Conservation (phyloP, 495 filamentous ascomycete species). For the Umbilicaria muhlenbergii region DNA sequence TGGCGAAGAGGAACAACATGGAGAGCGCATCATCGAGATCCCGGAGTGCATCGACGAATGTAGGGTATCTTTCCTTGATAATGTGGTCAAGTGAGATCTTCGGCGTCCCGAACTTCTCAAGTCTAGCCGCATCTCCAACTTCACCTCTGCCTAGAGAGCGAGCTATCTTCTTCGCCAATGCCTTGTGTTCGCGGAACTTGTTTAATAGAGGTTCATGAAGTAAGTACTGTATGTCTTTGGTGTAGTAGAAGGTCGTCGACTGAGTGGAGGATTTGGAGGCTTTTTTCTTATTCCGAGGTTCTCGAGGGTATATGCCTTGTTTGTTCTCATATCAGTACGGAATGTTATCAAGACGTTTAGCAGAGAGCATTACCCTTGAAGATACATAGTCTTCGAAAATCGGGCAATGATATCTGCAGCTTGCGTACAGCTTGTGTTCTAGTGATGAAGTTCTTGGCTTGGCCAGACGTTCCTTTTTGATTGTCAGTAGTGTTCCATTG, state of each 20-base stretch:
- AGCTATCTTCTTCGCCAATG: slow-evolving; percentile 89
- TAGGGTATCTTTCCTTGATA: slow-evolving; percentile 94
- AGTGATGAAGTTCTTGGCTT: slow-evolving; percentile 97
- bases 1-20: slow-evolving; percentile 93
- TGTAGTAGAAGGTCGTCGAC: slow-evolving; percentile 96
- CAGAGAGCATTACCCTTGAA: slow-evolving; percentile 58
- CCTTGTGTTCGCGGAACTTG: slow-evolving; percentile 95
- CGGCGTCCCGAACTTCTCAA: slow-evolving; percentile 74
- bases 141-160: slow-evolving; percentile 82
- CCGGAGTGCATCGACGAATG: slow-evolving; percentile 84
- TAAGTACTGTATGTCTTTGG: slow-evolving; percentile 95
- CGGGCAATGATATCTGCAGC: slow-evolving; percentile 89
- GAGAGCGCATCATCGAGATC: slow-evolving; percentile 95
- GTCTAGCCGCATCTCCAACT: slow-evolving; percentile 64
- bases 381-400: slow-evolving; percentile 95
- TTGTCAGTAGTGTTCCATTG: slow-evolving; percentile 9
- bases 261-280: slow-evolving; percentile 78
- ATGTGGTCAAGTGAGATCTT: slow-evolving; percentile 86
- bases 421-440: slow-evolving; percentile 92
- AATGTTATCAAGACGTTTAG: not conserved
- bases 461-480: slow-evolving; percentile 58
- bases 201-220: slow-evolving; percentile 89
- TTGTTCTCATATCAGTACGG: not conserved
- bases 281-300: slow-evolving; percentile 93
- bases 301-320: slow-evolving; percentile 82